Evolutionary conservation across 2,329 filamentous ascomycete species (phyloP).

Genomic region (Alternaria ethzedia): DNA sequence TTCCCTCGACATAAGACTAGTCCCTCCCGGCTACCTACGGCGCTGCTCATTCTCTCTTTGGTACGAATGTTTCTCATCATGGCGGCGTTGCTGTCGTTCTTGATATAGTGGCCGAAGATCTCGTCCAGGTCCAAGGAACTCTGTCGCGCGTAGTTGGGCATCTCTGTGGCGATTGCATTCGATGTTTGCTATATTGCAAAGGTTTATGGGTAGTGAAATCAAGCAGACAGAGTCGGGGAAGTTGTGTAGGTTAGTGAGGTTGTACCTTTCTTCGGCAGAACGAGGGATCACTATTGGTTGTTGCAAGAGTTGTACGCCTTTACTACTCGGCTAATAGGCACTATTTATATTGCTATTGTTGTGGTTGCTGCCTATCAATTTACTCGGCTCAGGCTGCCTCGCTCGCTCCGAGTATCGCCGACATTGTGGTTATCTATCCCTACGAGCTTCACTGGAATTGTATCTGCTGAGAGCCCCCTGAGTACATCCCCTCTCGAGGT

Average conservation of each 20-base stretch:
- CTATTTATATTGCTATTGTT: not conserved
- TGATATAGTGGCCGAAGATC: not conserved
- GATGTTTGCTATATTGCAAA: not conserved
- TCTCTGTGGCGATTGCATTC: not conserved
- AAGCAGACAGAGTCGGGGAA: not conserved
- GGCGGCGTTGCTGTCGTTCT: not conserved
- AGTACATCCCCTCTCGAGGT: not conserved
- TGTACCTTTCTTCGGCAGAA: not conserved
- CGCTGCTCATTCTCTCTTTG: not conserved
- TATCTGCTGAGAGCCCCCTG: not conserved
- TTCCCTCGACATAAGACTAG: not conserved
- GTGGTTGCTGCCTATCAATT: not conserved
- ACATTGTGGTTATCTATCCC: not conserved
- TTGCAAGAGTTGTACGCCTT: not conserved
- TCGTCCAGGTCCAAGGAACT: conserved; percentile 7
- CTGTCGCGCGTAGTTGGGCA: conserved; percentile 6
- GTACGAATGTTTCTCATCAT: conserved; percentile 8
- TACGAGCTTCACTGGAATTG: not conserved
- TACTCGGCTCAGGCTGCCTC: not conserved
- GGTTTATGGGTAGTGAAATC: not conserved
- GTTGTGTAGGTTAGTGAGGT: not conserved
- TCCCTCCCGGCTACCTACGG: not conserved
- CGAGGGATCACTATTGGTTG: not conserved
- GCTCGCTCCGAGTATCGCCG: not conserved
- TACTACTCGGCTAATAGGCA: not conserved